These are phyloP conservation scores for Pseudogymnoascus sp. DNA, from an alignment of 2,329 filamentous ascomycete species.

Conservation along the genomic window DNA sequence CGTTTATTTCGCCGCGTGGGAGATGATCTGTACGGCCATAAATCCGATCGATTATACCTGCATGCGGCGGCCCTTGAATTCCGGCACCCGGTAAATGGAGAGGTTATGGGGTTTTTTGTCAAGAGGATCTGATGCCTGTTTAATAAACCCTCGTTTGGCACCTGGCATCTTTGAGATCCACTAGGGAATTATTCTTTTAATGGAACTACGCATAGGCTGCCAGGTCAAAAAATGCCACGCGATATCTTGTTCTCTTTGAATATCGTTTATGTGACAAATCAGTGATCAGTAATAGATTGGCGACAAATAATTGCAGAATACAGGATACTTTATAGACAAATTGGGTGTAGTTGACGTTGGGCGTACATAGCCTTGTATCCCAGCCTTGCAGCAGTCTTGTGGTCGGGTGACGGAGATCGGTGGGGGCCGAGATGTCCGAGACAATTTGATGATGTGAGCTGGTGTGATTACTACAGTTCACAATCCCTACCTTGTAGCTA, in stretches of 20 bases:
- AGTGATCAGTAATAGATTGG: background rate
- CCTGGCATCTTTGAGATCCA: background rate
- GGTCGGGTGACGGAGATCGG: background rate
- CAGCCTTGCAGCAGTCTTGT: background rate
- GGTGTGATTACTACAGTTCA: background rate
- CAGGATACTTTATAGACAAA: background rate
- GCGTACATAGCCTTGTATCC: background rate
- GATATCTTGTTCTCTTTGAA: background rate
- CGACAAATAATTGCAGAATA: background rate
- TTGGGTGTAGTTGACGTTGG: background rate
- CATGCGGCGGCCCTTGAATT: too few relatives aligned
- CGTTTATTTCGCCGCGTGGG: background rate
- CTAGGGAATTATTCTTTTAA: background rate
- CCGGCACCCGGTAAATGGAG: too few relatives aligned
- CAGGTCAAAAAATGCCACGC: background rate
- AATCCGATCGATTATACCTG: too few relatives aligned
- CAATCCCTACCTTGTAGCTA: background rate
- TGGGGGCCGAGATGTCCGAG: background rate
- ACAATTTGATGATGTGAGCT: background rate
- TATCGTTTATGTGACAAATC: background rate
- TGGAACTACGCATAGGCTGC: background rate
- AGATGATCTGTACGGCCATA: too few relatives aligned
- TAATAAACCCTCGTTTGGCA: background rate
- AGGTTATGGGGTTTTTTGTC: background rate
- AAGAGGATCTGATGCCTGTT: background rate